phyloP scores from a whole-genome alignment of 306 rosid species.

The Myrica gale region DNA sequence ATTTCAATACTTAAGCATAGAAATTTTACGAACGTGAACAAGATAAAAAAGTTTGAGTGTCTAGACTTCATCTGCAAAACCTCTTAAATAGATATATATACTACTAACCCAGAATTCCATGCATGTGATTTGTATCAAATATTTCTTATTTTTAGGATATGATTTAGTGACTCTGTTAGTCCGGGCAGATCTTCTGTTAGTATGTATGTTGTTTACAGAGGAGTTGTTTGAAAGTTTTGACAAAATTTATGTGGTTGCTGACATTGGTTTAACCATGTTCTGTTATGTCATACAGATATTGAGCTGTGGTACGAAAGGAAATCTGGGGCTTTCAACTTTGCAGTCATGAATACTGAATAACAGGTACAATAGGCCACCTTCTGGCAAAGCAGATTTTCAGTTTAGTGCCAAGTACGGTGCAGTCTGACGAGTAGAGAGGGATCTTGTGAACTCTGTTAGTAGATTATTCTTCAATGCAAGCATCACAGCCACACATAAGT shows the following conservation, averaged over 20 bases:
- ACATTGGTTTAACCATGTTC: conserved; percentile 10
- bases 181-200: conserved; percentile 31
- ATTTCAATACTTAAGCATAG: not conserved
- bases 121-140: not conserved
- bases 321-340: conserved; percentile 7
- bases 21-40: not conserved
- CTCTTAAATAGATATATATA: not conserved
- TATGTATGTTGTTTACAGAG: conserved; percentile 1
- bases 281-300: conserved; percentile 15
- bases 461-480: conserved; percentile 53
- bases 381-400: not conserved
- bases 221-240: conserved; percentile 2
- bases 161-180: conserved; percentile 25
- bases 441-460: not conserved
- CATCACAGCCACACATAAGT: conserved; percentile 65
- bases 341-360: conserved; percentile 22
- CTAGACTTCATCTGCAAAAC: not conserved
- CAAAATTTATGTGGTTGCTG: conserved; percentile 8
- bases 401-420: not conserved
- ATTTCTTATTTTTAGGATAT: conserved; percentile 2
- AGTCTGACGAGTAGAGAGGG: conserved; percentile 12
- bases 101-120: not conserved
- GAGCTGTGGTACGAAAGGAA: conserved; percentile 18
- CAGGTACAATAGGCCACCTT: not conserved
- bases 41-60: not conserved